phyloP scores from a whole-genome alignment of 2,329 filamentous ascomycete species.

The Fusarium nisikadoi region DNA sequence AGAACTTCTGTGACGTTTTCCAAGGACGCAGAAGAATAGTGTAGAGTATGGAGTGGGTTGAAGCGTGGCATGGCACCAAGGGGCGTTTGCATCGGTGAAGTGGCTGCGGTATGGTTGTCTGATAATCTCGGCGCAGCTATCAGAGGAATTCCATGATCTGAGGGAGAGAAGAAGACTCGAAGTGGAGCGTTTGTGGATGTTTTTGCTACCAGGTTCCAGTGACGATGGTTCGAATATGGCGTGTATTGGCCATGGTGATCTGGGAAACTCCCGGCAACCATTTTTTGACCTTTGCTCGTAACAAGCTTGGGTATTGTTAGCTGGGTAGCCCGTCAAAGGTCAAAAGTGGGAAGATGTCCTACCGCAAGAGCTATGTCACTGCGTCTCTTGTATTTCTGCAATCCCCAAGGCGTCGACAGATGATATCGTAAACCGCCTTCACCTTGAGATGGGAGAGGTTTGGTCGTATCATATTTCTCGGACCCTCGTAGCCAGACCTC shows the following conservation, averaged over 20 bases:
- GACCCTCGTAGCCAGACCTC: slow-evolving; percentile 21
- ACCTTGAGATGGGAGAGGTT: not conserved
- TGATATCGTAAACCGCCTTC: not conserved
- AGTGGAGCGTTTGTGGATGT: not conserved
- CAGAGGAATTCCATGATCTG: not conserved
- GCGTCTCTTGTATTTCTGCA: slow-evolving; percentile 4
- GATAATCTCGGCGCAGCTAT: not conserved
- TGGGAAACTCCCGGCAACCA: slow-evolving; percentile 3
- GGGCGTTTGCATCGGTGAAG: not conserved
- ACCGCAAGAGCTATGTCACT: slow-evolving; percentile 14
- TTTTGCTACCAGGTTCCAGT: not conserved
- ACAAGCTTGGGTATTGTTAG: not conserved
- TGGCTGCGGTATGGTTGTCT: rapidly evolving
- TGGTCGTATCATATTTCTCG: not conserved
- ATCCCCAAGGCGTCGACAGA: slow-evolving; percentile 1
- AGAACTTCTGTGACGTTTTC: not conserved
- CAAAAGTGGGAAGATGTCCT: not conserved
- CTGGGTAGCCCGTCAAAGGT: too few relatives aligned
- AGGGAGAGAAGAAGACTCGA: not conserved
- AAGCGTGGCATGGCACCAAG: not conserved
- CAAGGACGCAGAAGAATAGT: not conserved
- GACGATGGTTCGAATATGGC: not conserved
- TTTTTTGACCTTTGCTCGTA: not conserved
- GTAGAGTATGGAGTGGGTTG: not conserved
- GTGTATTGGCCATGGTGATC: not conserved